A percentile compares a stretch with the other conserved stretches of the same genome.
phyloP scores from a whole-genome alignment of 306 rosid species.

The Mimosa pudica region DNA sequence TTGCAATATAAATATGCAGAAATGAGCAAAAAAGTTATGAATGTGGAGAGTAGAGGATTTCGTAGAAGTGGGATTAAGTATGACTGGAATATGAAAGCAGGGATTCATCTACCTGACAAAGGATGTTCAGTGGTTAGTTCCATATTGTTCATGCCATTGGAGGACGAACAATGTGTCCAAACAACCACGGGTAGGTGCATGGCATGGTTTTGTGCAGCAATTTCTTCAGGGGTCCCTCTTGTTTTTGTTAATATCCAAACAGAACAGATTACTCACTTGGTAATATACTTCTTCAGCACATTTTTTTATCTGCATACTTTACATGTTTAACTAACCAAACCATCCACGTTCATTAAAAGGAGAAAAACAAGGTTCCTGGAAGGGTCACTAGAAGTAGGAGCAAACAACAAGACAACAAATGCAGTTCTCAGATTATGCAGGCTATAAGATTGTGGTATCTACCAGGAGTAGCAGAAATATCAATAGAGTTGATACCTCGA shows the following conservation, averaged over 20 bases:
- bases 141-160: constrained; percentile 59
- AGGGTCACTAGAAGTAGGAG: constrained; percentile 33
- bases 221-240: constrained; percentile 77
- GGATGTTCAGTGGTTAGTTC: constrained; percentile 62
- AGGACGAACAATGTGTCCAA: constrained; percentile 49
- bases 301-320: not conserved
- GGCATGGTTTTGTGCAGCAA: constrained; percentile 78
- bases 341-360: constrained; percentile 28
- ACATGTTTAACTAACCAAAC: not conserved
- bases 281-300: constrained; percentile 11
- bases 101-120: constrained; percentile 54
- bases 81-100: constrained; percentile 68
- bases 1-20: constrained; percentile 40
- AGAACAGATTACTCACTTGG: constrained; percentile 52
- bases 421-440: constrained; percentile 37
- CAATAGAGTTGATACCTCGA: constrained; percentile 54
- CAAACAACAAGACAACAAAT: constrained; percentile 41
- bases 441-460: constrained; percentile 81
- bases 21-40: constrained; percentile 51
- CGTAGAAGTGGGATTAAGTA: constrained; percentile 54
- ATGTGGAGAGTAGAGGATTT: constrained; percentile 42
- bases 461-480: constrained; percentile 66
- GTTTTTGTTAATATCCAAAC: constrained; percentile 78
- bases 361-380: constrained; percentile 31
- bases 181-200: constrained; percentile 65